Evolutionary conservation across 192 early-diverging fungal species (phyloP), one percentile per base, ranked within the genome.

Genomic region (Rhizophagus sp.): DNA sequence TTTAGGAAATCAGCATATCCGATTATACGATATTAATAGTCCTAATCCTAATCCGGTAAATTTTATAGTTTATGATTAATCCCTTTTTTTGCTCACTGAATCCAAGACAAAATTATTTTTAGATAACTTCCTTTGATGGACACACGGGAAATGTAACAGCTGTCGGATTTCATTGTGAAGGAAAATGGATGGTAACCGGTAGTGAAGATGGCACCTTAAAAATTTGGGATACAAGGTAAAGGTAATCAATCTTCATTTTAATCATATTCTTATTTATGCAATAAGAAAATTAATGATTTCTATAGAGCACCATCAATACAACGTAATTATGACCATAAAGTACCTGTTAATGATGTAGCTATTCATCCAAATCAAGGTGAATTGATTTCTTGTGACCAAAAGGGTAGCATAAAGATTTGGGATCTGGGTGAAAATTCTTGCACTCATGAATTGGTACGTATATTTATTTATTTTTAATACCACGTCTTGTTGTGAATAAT

Each of bases 311-410:
- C 88, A n/a, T 89, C 85, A 24, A 75, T 86, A 30, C 88, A 85
- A 47, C 84, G 87, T n/a, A 87, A 86, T 70, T 90, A 89, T 79
- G 89, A 90, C 72, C 90, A 90, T 79, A 87, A 88, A 61, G 86
- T 85, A 63, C 88, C 84, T 57, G 90, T 89, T 52, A 92, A 85
- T 72, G 90, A 88, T 81, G 90, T 84, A 66, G 95, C 83, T 39
- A 92, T 93, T 76, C 89, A 92, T 78, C 85, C 95, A 17, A 93
- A 93, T 79, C 95, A 97, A 84, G 94, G 94, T 17, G 93, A 92
- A 81, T 84, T 97, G 62, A 88, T 96, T 78, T 93, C 93, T 7
- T 94, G 94, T 67, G 94, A 94, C 78, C 92, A 95, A 68, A 94
- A 94, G 75, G 94, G 94, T 4, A 83, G 80, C 22, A 87, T 97